Base-by-base conservation (phyloP, 2,329 filamentous ascomycete genomes). In the Xylariaceae sp. region DNA sequence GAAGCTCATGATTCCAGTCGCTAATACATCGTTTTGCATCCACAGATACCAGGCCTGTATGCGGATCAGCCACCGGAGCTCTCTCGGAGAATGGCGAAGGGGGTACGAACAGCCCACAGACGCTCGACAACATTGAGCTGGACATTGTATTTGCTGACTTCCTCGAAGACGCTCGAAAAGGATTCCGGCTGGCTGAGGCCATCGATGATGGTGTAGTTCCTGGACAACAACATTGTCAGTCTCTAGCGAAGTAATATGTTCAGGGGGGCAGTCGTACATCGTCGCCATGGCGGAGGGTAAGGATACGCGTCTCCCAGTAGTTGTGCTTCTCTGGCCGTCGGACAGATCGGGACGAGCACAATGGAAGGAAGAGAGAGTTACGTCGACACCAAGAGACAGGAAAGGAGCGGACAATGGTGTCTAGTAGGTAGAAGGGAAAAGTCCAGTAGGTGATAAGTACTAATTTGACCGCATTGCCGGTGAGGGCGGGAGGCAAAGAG, bases 1-100 rank as follows among this genome's bases (percentile, higher is more conserved):
- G 61, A 98, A 98, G 52, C 88, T 94, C 84, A 96, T 83, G 67
- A 98, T 92, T 40, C 92, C 92, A 3, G 92, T 98, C 39, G 92
- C 92, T 42, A 98, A 79, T 35, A 84, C 81, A 65, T 98, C 92
- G 60, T 98, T 98, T 61, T 94, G 86, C 83, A 96, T 94, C 74
- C 80, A 98, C 12, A 90, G 76, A 61, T 98, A 98, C 90, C 88
- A 96, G 25, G 88, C 80, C 63, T 78, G 37, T 25, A 33, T 37
- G 6, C 7, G n/a, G 24, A 6, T 26, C 15, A 26, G 24, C 12
- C n/a, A 26, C n/a, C 6, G 12, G 5, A 26, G 15, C 8, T 23
- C 8, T 23, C 21, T 8, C 8, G 12, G 12, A 11, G 24, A 8
- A 12, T 26, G 12, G 24, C 24, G 5, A 13, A 26, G 40, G 42